Conservation (phyloP, 225 moss, liverwort and hornwort species). For the Bryoerythrophyllum caledonicum region DNA sequence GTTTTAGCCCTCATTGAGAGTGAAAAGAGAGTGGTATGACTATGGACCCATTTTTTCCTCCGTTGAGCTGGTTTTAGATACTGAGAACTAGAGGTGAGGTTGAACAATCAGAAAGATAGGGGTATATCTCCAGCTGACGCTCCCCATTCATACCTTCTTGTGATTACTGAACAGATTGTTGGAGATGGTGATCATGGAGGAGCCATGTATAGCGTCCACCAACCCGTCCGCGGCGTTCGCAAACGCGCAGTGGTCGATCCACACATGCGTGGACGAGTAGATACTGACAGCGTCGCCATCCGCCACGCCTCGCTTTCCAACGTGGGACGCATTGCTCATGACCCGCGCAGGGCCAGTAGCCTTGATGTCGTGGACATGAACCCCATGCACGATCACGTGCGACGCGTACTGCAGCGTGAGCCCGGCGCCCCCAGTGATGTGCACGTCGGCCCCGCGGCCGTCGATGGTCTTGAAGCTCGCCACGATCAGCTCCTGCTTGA, state of each 20-base stretch:
- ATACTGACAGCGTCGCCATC: conserved; percentile 44
- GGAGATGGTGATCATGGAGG: conserved; percentile 39
- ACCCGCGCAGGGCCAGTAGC: conserved; percentile 25
- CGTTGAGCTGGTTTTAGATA: too few species aligned
- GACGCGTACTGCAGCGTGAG: conserved; percentile 27
- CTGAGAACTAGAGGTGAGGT: too few species aligned
- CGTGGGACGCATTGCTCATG: conserved; percentile 11
- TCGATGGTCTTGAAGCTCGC: conserved; percentile 49
- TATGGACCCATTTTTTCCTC: too few species aligned
- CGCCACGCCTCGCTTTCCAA: conserved; percentile 5
- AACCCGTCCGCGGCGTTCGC: conserved; percentile 36
- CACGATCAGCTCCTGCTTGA: conserved; percentile 32
- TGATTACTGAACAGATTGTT: conserved; percentile 37
- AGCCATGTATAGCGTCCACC: conserved; percentile 25
- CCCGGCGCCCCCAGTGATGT: conserved; percentile 30
- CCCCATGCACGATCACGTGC: conserved; percentile 42
- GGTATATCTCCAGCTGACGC: too few species aligned
- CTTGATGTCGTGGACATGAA: conserved; percentile 37
- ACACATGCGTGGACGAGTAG: conserved; percentile 27
- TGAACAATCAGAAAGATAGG: too few species aligned
- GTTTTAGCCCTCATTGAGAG: too few species aligned
- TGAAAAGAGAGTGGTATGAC: too few species aligned
- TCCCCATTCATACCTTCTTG: conserved; percentile 21
- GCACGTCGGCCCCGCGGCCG: conserved; percentile 32
- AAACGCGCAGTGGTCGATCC: conserved; percentile 39